Evolutionary conservation across 2,329 filamentous ascomycete genomes (phyloP).

Genomic region (Beauveria bassiana): DNA sequence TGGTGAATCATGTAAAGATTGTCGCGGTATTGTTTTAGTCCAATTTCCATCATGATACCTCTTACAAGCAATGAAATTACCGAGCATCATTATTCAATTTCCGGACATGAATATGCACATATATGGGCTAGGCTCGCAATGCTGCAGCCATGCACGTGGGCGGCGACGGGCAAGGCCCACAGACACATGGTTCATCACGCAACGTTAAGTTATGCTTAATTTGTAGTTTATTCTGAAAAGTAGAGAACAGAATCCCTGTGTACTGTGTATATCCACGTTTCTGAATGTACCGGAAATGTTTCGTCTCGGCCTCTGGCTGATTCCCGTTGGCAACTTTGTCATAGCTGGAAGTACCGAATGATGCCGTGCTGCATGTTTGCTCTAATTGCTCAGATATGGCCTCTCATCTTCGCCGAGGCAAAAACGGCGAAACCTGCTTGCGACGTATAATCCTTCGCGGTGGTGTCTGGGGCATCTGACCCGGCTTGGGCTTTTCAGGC

Average conservation of each 20-base stretch:
- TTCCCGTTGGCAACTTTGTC: background rate
- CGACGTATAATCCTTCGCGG: background rate
- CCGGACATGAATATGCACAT: too few relatives aligned
- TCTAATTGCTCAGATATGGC: background rate
- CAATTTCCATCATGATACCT: slow-evolving; percentile 5
- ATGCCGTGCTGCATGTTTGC: background rate
- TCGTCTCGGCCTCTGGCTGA: background rate
- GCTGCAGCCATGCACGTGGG: background rate
- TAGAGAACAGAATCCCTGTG: background rate
- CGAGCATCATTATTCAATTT: background rate
- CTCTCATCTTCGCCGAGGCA: background rate
- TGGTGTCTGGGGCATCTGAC: background rate
- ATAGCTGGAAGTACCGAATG: background rate
- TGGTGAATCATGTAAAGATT: background rate
- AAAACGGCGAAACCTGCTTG: slow-evolving; percentile 1
- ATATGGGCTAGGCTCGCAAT: too few relatives aligned
- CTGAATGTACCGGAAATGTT: background rate
- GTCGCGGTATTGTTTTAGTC: background rate
- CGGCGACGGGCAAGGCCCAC: background rate
- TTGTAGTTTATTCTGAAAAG: background rate
- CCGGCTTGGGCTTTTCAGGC: background rate
- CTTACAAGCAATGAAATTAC: slow-evolving; percentile 1
- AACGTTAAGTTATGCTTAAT: background rate
- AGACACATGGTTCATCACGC: background rate
- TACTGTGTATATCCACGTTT: background rate